Evolutionary conservation across 176 grass and related monocot genomes (phyloP).

Genomic region (Eremochloa ophiuroides): DNA sequence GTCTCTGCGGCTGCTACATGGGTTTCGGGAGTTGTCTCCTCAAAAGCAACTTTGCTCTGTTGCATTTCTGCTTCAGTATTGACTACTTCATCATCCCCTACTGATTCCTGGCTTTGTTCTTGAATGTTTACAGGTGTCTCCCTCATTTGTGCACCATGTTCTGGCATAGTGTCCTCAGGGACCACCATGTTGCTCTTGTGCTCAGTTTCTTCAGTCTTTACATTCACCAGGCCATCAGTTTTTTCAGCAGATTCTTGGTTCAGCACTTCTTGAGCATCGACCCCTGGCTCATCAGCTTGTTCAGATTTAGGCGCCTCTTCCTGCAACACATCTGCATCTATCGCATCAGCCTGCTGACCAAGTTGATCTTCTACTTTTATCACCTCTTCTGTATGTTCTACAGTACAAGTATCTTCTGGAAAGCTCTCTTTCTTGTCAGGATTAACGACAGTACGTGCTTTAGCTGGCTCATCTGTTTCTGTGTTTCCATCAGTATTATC

Average conservation of each 20-base stretch:
- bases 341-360: not conserved
- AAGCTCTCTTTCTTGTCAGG: slow-evolving; percentile 4
- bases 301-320: slow-evolving; percentile 24
- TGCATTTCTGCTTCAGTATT: slow-evolving; percentile 7
- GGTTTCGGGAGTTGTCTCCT: slow-evolving; percentile 22
- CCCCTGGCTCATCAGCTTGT: not conserved
- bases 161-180: slow-evolving; percentile 13
- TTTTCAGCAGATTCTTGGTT: slow-evolving; percentile 32
- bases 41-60: slow-evolving; percentile 3
- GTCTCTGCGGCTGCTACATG: not conserved
- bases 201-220: slow-evolving; percentile 13
- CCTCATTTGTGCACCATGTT: slow-evolving; percentile 5
- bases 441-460: not conserved
- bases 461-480: slow-evolving; percentile 22
- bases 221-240: not conserved
- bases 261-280: slow-evolving; percentile 20
- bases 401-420: not conserved
- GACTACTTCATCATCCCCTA: slow-evolving; percentile 5
- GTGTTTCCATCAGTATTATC: slow-evolving; percentile 12
- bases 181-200: slow-evolving; percentile 6
- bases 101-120: slow-evolving; percentile 17
- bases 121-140: slow-evolving; percentile 12
- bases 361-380: slow-evolving; percentile 20
- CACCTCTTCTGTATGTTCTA: not conserved
- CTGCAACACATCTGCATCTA: not conserved